These are phyloP conservation scores for Ochetophila trinervis DNA, from an alignment of 306 rosid genomes.

Conservation along the genomic window DNA sequence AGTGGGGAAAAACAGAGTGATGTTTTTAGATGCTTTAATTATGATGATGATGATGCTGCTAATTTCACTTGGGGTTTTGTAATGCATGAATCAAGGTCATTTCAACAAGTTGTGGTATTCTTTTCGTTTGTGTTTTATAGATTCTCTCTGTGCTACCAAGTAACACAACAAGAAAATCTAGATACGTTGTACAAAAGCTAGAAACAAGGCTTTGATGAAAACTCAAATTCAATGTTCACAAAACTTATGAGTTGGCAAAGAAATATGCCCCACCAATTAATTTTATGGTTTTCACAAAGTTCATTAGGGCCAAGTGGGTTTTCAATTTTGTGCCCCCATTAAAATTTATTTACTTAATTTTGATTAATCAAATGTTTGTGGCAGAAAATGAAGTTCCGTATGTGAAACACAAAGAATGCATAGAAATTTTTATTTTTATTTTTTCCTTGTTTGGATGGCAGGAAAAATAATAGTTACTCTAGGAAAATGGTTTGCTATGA, in stretches of 20 bases:
- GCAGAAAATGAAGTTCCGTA: too few relatives aligned
- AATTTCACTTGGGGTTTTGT: not conserved
- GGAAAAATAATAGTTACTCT: too few relatives aligned
- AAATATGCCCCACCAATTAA: not conserved
- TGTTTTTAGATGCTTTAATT: too few relatives aligned
- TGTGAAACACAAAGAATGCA: too few relatives aligned
- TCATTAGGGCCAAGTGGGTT: too few relatives aligned
- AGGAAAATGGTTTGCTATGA: too few relatives aligned
- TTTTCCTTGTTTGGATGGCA: too few relatives aligned
- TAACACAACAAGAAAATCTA: not conserved
- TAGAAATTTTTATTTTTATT: too few relatives aligned
- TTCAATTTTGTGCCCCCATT: too few relatives aligned
- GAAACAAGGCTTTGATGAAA: not conserved
- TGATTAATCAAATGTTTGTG: too few relatives aligned
- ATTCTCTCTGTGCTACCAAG: not conserved
- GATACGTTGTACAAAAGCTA: not conserved
- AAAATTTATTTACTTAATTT: too few relatives aligned
- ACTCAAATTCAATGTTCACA: not conserved
- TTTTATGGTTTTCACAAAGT: not conserved
- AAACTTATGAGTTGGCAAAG: not conserved
- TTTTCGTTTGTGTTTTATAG: not conserved
- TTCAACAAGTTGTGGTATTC: not conserved
- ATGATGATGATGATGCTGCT: too few relatives aligned
- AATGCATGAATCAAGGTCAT: not conserved
- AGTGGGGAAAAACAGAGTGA: not conserved